Percentiles rank a stretch among this genome's conserved stretches.
These are phyloP conservation scores for Gigaspora rosea DNA, from an alignment of 192 early-diverging fungal genomes.

Conservation along the genomic window DNA sequence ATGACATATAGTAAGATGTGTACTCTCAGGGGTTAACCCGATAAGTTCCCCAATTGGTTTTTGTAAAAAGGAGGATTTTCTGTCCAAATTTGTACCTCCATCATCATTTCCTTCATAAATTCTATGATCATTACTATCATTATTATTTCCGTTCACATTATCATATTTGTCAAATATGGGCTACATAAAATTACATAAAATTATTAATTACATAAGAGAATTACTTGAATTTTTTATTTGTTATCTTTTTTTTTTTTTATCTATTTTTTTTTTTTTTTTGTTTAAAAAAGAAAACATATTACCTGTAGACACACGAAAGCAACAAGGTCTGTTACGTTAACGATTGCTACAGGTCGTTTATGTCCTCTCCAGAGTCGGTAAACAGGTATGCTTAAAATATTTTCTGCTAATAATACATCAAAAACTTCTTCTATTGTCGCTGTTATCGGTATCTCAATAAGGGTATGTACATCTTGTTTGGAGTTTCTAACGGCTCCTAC, in stretches of 20 bases:
- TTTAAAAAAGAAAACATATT: not conserved
- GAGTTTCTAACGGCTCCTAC: constrained; percentile 37
- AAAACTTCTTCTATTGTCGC: constrained; percentile 59
- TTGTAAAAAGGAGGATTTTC: constrained; percentile 16
- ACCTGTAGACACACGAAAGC: constrained; percentile 43
- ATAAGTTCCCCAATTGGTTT: constrained; percentile 21
- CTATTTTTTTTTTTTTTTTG: not conserved
- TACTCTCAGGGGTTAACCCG: constrained; percentile 24
- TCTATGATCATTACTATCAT: not conserved
- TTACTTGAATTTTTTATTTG: not conserved
- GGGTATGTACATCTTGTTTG: constrained; percentile 32
- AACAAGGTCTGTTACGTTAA: constrained; percentile 53
- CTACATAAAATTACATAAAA: not conserved
- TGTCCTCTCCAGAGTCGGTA: constrained; percentile 42
- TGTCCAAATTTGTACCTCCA: not conserved
- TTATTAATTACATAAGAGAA: not conserved
- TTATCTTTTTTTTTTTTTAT: no score
- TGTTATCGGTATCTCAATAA: constrained; percentile 53
- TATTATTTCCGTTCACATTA: not conserved
- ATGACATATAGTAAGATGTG: constrained; percentile 25
- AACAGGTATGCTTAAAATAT: constrained; percentile 60
- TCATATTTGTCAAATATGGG: not conserved
- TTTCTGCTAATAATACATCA: constrained; percentile 49
- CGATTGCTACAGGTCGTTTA: constrained; percentile 53
- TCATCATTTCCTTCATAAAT: not conserved